A percentile compares a stretch with the other conserved stretches of the same genome.
Conservation (phyloP, 2,329 filamentous ascomycete species). For the Stemphylium vesicarium region DNA sequence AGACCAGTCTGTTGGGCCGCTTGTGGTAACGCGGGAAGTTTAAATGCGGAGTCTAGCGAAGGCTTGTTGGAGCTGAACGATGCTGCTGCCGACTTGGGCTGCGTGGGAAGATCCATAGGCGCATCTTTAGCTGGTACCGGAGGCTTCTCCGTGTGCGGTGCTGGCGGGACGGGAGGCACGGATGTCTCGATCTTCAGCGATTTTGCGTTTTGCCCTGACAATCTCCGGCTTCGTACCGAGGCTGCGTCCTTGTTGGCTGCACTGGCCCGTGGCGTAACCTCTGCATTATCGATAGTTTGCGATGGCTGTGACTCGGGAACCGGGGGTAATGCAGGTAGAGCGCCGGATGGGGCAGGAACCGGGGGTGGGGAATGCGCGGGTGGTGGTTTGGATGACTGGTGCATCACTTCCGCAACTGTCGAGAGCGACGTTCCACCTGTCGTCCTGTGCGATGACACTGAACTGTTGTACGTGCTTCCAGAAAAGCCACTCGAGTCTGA, state of each 20-base stretch:
- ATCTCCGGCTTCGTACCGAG: slow-evolving; percentile 73
- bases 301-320: slow-evolving; percentile 40
- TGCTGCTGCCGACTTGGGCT: slow-evolving; percentile 47
- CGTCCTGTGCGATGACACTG: slow-evolving; percentile 73
- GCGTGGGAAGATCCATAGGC: slow-evolving; percentile 38
- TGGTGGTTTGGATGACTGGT: slow-evolving; percentile 47
- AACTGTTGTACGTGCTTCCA: slow-evolving; percentile 81
- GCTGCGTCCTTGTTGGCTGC: slow-evolving; percentile 35
- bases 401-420: slow-evolving; percentile 71
- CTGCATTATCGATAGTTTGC: slow-evolving; percentile 30
- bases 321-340: slow-evolving; percentile 36
- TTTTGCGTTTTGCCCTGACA: slow-evolving; percentile 80
- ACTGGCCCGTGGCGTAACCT: slow-evolving; percentile 37
- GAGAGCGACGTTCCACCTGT: slow-evolving; percentile 72
- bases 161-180: slow-evolving; percentile 44
- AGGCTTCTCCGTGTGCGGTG: slow-evolving; percentile 46
- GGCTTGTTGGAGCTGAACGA: slow-evolving; percentile 36
- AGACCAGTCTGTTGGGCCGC: slow-evolving; percentile 32
- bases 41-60: slow-evolving; percentile 37
- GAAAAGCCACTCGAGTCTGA: slow-evolving; percentile 83
- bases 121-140: slow-evolving; percentile 41
- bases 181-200: slow-evolving; percentile 88
- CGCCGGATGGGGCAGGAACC: slow-evolving; percentile 38
- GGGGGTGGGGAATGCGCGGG: slow-evolving; percentile 38
- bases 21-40: slow-evolving; percentile 42